Percentiles rank a stretch among this genome's conserved stretches.
phyloP scores from a whole-genome alignment of 495 filamentous ascomycete genomes.

The Letharia columbiana region DNA sequence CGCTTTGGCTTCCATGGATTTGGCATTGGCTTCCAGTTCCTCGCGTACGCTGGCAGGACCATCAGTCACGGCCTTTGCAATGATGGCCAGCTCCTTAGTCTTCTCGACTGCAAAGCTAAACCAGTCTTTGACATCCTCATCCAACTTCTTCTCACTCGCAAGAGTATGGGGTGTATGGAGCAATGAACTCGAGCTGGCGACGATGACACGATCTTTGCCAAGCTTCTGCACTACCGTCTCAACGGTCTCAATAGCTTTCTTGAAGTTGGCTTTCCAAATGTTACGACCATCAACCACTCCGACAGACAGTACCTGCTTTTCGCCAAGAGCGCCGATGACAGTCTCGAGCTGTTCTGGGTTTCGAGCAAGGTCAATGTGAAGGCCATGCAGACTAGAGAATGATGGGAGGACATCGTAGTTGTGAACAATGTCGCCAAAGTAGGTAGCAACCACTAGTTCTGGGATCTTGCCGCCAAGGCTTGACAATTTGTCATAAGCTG shows the following conservation, averaged over 20 bases:
- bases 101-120: conserved; percentile 98
- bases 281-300: conserved; percentile 98
- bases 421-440: conserved; percentile 99
- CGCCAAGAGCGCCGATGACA: conserved; percentile 65
- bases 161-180: conserved; percentile 97
- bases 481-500: conserved; percentile 81
- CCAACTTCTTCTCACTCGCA: conserved; percentile 93
- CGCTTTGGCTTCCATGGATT: conserved; percentile 78
- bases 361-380: conserved; percentile 94
- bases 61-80: conserved; percentile 92
- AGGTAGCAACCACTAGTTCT: conserved; percentile 78
- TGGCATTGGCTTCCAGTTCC: conserved; percentile 88
- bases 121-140: conserved; percentile 87
- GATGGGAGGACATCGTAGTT: conserved; percentile 80
- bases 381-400: conserved; percentile 60
- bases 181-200: conserved; percentile 92
- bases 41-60: conserved; percentile 76
- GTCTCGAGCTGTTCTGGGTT: conserved; percentile 91
- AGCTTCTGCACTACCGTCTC: conserved; percentile 86
- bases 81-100: conserved; percentile 77
- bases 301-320: conserved; percentile 78
- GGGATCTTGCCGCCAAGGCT: conserved; percentile 68
- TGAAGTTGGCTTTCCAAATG: conserved; percentile 99
- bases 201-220: conserved; percentile 90
- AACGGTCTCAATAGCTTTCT: conserved; percentile 77